Percentiles rank a stretch among this genome's conserved stretches.
phyloP scores from a whole-genome alignment of 352 stramenopile species.

The Phytopythium delawarense region DNA sequence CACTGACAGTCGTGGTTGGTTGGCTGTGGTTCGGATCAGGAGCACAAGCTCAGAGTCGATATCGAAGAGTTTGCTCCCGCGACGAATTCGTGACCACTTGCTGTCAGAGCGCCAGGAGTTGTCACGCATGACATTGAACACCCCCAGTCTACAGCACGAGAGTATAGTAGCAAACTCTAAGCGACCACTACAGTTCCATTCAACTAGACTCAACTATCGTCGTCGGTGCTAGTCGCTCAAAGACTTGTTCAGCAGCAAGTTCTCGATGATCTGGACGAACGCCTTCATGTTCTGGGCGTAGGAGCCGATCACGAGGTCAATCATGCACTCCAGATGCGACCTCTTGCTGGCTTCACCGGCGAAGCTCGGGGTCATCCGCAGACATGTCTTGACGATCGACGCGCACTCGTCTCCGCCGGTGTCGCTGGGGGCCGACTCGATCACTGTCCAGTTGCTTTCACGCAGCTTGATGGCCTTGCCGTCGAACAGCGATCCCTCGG shows the following conservation, averaged over 20 bases:
- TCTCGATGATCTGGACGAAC: slow-evolving; percentile 12
- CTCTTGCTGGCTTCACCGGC: neutral
- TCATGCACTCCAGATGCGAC: neutral
- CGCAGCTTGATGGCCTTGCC: neutral
- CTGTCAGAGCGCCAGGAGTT: too few species aligned
- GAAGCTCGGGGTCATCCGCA: slow-evolving; percentile 3
- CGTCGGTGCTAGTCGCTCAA: neutral
- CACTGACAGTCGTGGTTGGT: too few species aligned
- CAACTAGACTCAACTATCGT: too few species aligned
- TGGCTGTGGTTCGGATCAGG: neutral
- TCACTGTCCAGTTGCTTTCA: slow-evolving; percentile 3
- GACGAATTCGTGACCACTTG: neutral
- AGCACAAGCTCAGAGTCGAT: neutral
- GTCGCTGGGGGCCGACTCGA: neutral
- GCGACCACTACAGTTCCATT: too few species aligned
- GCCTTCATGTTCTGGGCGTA: slow-evolving; percentile 14
- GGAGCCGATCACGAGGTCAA: slow-evolving; percentile 14
- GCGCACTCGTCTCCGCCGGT: neutral
- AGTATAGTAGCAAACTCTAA: too few species aligned
- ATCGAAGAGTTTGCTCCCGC: neutral
- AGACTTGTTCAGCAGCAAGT: slow-evolving; percentile 8
- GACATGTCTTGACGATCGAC: slow-evolving; percentile 4
- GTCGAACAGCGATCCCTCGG: slow-evolving; percentile 2
- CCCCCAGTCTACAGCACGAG: too few species aligned
- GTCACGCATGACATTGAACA: too few species aligned